phyloP scores from a whole-genome alignment of 208 protist species.

The Leptomonas pyrrhocoris region DNA sequence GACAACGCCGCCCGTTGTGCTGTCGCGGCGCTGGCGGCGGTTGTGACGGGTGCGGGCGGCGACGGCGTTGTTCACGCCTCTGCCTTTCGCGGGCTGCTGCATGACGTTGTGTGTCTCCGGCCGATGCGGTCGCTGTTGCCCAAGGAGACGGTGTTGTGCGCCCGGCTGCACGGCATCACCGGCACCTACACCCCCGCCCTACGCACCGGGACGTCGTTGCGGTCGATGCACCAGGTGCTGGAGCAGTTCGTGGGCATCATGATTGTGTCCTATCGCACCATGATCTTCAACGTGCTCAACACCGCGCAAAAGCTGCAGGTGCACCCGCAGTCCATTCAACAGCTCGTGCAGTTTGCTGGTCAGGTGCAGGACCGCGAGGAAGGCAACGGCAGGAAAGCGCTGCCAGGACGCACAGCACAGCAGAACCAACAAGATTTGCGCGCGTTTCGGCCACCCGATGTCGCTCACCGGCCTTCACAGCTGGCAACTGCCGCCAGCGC shows the following conservation, averaged over 20 bases:
- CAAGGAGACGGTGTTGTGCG: conserved; percentile 69
- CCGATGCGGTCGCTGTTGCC: conserved; percentile 73
- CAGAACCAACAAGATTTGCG: conserved; percentile 31
- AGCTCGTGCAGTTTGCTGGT: conserved; percentile 18
- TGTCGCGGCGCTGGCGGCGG: conserved; percentile 47
- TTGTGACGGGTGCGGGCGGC: conserved; percentile 57
- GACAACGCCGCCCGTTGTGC: conserved; percentile 62
- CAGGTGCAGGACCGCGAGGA: no score
- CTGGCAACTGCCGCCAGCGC: no score
- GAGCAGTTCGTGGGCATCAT: conserved; percentile 73
- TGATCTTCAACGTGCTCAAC: conserved; percentile 86
- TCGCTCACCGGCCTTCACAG: not conserved
- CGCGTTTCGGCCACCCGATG: conserved; percentile 1
- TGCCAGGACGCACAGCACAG: conserved; percentile 34
- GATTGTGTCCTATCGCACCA: conserved; percentile 53
- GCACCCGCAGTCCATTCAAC: conserved; percentile 23
- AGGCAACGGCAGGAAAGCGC: conserved; percentile 7
- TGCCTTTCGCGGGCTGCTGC: conserved; percentile 46
- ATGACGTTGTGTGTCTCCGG: conserved; percentile 59
- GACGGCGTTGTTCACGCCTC: conserved; percentile 45
- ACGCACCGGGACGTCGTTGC: conserved; percentile 44
- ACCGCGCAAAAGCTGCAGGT: conserved; percentile 57
- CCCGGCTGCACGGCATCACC: conserved; percentile 47
- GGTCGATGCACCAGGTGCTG: conserved; percentile 58
- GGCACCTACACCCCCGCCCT: conserved; percentile 62